These are phyloP conservation scores for Blastobotrys elegans DNA, from an alignment of 1,139 yeast genomes.

Conservation along the genomic window DNA sequence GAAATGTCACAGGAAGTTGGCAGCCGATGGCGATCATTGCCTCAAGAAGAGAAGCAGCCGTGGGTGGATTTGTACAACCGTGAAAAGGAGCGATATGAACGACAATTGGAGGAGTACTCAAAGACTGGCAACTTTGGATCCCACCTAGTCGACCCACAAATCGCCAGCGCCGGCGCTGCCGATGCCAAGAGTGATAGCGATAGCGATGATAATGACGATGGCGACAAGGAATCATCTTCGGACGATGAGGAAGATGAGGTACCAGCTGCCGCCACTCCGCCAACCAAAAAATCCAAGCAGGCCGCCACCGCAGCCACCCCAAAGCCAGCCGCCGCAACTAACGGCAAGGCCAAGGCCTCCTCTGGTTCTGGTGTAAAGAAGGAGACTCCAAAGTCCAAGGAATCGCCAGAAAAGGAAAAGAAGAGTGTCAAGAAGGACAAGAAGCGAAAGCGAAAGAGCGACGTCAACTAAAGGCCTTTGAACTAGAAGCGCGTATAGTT, in stretches of 20 bases:
- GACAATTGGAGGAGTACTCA: slow-evolving; percentile 59
- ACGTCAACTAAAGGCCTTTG: no score
- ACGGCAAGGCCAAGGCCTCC: slow-evolving; percentile 8
- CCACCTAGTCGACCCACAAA: slow-evolving; percentile 2
- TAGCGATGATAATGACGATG: not conserved
- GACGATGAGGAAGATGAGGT: slow-evolving; percentile 12
- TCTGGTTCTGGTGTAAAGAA: not conserved
- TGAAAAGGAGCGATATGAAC: slow-evolving; percentile 60
- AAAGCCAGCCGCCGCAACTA: slow-evolving; percentile 1
- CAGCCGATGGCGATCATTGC: slow-evolving; percentile 67
- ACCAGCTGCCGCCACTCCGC: not conserved
- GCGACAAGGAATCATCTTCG: not conserved
- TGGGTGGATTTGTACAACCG: slow-evolving; percentile 73
- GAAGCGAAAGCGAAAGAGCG: slow-evolving; percentile 23
- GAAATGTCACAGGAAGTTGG: slow-evolving; percentile 78
- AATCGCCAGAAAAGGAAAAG: slow-evolving; percentile 16
- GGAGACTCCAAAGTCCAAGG: slow-evolving; percentile 3
- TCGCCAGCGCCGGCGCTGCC: no score
- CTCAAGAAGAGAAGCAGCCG: slow-evolving; percentile 61
- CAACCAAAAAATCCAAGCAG: slow-evolving; percentile 6
- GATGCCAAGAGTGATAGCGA: slow-evolving; percentile 2
- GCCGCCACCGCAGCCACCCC: not conserved
- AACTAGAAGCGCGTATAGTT: no score
- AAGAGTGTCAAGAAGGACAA: slow-evolving; percentile 22
- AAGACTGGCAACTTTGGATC: slow-evolving; percentile 26